Conservation (phyloP, 371 early-diverging fungal genomes). For the Mucor saturninus region DNA sequence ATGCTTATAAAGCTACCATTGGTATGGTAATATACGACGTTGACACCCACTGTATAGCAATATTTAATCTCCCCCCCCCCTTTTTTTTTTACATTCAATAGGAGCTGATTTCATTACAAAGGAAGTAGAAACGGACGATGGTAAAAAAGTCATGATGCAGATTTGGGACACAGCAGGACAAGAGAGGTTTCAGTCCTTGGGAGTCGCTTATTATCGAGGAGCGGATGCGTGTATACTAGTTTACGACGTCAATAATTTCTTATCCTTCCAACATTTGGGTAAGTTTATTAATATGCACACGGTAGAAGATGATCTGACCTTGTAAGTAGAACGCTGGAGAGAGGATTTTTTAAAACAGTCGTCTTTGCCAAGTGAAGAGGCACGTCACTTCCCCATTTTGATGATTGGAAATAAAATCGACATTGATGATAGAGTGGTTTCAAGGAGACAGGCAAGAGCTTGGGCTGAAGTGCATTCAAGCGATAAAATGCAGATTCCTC, state of each 20-base stretch:
- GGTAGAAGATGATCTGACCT: no score
- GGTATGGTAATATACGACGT: conserved; percentile 53
- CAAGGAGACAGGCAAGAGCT: conserved; percentile 60
- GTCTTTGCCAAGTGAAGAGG: conserved; percentile 63
- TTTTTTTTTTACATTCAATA: neutral
- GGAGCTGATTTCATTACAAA: conserved; percentile 96
- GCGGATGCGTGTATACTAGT: conserved; percentile 98
- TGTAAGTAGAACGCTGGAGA: conserved; percentile 78
- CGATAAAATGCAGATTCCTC: conserved; percentile 67
- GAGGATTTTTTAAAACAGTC: conserved; percentile 88
- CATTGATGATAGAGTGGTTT: conserved; percentile 82
- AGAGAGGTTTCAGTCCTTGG: conserved; percentile 96
- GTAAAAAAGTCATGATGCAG: conserved; percentile 67
- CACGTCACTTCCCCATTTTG: conserved; percentile 88
- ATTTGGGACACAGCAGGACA: conserved; percentile 92
- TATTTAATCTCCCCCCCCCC: no score
- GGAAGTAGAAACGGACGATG: conserved; percentile 80
- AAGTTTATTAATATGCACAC: neutral
- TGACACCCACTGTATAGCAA: no score
- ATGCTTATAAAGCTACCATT: conserved; percentile 97
- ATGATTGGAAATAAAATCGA: conserved; percentile 96
- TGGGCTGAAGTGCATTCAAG: conserved; percentile 55
- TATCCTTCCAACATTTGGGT: conserved; percentile 93
- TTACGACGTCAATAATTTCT: conserved; percentile 92
- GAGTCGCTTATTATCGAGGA: conserved; percentile 96